Conservation (phyloP, 768 basidiomycete genomes). For the Hypholoma fasciculare region DNA sequence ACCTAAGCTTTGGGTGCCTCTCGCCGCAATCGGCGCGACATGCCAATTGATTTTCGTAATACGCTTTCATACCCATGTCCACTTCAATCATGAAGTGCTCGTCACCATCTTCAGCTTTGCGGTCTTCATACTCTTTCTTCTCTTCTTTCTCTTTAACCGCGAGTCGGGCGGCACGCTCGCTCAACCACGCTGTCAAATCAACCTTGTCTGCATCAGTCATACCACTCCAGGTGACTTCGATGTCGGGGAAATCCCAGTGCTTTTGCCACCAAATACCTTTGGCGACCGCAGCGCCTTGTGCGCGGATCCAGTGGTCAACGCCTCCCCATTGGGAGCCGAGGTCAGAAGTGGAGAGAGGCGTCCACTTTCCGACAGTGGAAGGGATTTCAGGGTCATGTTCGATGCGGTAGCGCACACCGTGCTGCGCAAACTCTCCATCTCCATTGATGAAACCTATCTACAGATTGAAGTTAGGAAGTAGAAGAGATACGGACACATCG, state of each 20-base stretch:
- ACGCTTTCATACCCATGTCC: constrained; percentile 2
- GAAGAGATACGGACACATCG: not conserved
- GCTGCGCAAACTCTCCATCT: constrained; percentile 13
- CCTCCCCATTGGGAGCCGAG: constrained; percentile 20
- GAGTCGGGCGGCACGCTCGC: constrained; percentile 9
- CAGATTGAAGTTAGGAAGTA: not conserved
- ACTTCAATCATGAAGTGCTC: constrained; percentile 2
- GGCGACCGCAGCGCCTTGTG: constrained; percentile 19
- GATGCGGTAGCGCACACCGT: constrained; percentile 17
- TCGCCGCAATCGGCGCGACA: constrained; percentile 26
- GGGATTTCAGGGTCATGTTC: constrained; percentile 7
- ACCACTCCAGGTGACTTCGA: constrained; percentile 22
- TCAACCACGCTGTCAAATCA: constrained; percentile 13
- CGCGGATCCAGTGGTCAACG: constrained; percentile 21
- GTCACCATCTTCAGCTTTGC: not conserved
- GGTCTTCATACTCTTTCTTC: constrained; percentile 3
- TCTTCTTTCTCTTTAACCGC: not conserved
- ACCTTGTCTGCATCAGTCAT: constrained; percentile 20
- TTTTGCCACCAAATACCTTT: constrained; percentile 25
- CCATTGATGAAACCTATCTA: constrained; percentile 16
- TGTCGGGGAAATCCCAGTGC: constrained; percentile 8
- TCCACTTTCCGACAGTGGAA: constrained; percentile 18
- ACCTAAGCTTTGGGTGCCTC: constrained; percentile 16
- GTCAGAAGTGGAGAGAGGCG: constrained; percentile 20
- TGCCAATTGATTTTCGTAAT: constrained; percentile 8